A percentile compares a stretch with the other conserved stretches of the same genome.
Conservation (phyloP, 495 filamentous ascomycete genomes). For the Trichocladium antarcticum region DNA sequence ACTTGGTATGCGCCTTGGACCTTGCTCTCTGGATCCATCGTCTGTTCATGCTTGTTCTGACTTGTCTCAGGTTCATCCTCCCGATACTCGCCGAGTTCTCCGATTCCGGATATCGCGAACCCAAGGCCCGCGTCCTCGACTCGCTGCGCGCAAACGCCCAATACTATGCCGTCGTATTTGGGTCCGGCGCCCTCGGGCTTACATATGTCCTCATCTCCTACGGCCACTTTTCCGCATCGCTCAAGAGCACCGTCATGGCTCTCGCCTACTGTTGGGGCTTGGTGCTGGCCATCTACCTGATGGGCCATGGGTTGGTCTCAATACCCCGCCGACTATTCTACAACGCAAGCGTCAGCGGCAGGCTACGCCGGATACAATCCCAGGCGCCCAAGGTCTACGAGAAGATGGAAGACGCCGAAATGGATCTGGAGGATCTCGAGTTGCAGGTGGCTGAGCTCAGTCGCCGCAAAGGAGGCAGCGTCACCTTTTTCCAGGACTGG, state of each 20-base stretch:
- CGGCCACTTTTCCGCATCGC: constrained; percentile 42
- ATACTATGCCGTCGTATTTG: constrained; percentile 73
- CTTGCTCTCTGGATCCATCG: not conserved
- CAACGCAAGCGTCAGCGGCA: constrained; percentile 59
- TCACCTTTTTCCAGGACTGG: constrained; percentile 78
- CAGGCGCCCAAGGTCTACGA: constrained; percentile 77
- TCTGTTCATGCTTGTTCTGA: not conserved
- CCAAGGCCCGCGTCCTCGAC: constrained; percentile 67
- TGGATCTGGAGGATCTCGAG: constrained; percentile 70
- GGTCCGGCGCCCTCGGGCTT: constrained; percentile 56
- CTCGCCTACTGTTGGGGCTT: constrained; percentile 90
- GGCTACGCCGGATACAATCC: constrained; percentile 61
- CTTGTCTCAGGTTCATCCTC: constrained; percentile 61
- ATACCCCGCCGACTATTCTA: constrained; percentile 72
- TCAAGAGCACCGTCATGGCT: constrained; percentile 83
- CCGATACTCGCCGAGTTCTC: constrained; percentile 87
- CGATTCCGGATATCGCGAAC: constrained; percentile 84
- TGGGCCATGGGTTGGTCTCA: constrained; percentile 92
- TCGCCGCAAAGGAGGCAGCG: constrained; percentile 72
- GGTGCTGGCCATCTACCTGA: constrained; percentile 82
- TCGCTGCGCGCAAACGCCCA: constrained; percentile 75
- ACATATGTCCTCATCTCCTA: constrained; percentile 75
- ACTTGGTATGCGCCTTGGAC: constrained; percentile 56
- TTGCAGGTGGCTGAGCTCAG: constrained; percentile 65
- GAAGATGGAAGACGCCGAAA: constrained; percentile 72